Evolutionary conservation across 768 basidiomycete species (phyloP), one percentile per base, ranked within the genome.

Genomic region (Panaeolus papilionaceus): DNA sequence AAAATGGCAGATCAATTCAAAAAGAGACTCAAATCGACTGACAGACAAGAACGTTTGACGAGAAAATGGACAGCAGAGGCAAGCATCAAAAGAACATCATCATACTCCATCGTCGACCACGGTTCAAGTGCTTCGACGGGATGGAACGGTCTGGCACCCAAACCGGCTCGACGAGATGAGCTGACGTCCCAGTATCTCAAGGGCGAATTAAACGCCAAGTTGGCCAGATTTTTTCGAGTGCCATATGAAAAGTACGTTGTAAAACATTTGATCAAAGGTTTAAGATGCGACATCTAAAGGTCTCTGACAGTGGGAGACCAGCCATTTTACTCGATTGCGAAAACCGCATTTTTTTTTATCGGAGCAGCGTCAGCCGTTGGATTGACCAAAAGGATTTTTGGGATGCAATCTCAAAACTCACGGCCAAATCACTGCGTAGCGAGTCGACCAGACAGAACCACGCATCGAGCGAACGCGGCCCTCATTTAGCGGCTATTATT

Each of bases 401-500:
- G 44, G 28, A 47, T 3, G 42, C 16, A 12, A 28, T 45, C 10
- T 28, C 7, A 4, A 28, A 6, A 2, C 64, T 64, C 26, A 11
- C 47, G 7, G 37, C 33, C 44, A 5, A 7, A 44, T 28, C 20
- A 6, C 14, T 45, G 2, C 6, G 14, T 38, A 7, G 47, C 4
- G 14, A 18, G 0, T 8, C 4, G 23, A 11, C 20, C 10, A n/a
- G 47, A 23, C 8, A 4, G 11, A 42, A 38, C 7, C 16, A 8
- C 2, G 1, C 6, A n/a, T 20, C 14, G 20, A 42, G 33, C 11
- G 18, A 12, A 38, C 67, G 64, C 3, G 67, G 64, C 5, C 61
- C 61, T 0, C 67, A 68, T n/a, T 42, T 65, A 8, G 18, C 67
- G 9, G 62, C 44, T 18, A 58, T 68, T 28, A 49, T 68, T 2